Conservation (phyloP, 148 eudicot species). For the Polygonum aviculare region DNA sequence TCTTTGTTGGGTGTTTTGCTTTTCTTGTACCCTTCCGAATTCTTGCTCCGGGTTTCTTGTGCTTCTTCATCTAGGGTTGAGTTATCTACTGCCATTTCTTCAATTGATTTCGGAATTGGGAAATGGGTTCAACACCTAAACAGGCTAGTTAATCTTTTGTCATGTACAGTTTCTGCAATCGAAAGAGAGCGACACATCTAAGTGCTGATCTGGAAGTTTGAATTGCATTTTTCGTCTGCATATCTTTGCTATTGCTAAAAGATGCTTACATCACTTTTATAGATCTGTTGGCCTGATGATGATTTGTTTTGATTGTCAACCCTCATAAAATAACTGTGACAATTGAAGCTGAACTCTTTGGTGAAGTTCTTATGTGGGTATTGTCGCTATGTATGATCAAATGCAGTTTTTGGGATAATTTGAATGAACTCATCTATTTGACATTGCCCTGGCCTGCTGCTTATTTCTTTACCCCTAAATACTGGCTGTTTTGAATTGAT, state of each 20-base stretch:
- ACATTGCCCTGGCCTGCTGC: not conserved
- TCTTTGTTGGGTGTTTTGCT: not conserved
- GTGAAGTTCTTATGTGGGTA: not conserved
- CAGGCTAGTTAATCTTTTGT: not conserved
- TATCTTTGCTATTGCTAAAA: not conserved
- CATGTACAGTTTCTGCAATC: not conserved
- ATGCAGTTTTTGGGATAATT: not conserved
- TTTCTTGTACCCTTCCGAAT: not conserved
- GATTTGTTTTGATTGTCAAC: not conserved
- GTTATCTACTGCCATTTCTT: not conserved
- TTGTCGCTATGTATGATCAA: not conserved
- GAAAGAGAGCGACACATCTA: not conserved
- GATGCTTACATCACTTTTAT: not conserved
- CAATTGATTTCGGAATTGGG: not conserved
- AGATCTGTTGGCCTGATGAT: not conserved
- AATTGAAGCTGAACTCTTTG: not conserved
- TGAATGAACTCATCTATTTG: not conserved
- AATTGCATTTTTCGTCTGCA: not conserved
- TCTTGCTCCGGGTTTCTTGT: not conserved
- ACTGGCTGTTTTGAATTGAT: not conserved
- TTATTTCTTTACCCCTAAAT: not conserved
- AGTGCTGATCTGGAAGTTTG: not conserved
- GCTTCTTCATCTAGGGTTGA: conserved; percentile 5
- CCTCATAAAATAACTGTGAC: not conserved
- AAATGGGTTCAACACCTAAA: not conserved